Percentiles rank a stretch among this genome's conserved stretches.
phyloP scores from a whole-genome alignment of 495 filamentous ascomycete species.

The Penicillium pancosmium region DNA sequence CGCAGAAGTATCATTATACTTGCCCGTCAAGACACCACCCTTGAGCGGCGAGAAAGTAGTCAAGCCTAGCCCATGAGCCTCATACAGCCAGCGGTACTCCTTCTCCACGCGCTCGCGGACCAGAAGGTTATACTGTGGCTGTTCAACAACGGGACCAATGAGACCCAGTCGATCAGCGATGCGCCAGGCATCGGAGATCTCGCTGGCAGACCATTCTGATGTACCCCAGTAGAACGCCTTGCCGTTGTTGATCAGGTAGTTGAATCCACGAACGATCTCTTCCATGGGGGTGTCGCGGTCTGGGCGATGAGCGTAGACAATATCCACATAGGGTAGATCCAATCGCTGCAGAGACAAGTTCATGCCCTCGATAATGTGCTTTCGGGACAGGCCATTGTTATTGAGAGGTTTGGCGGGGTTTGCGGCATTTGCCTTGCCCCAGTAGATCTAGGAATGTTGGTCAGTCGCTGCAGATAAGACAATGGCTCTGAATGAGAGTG shows the following conservation, averaged over 20 bases:
- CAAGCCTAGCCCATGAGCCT: conserved; percentile 66
- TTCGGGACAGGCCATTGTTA: conserved; percentile 77
- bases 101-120: conserved; percentile 71
- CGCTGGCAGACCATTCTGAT: conserved; percentile 80
- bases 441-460: conserved; percentile 58
- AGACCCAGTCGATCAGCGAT: conserved; percentile 73
- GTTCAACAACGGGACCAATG: conserved; percentile 82
- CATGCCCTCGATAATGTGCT: conserved; percentile 78
- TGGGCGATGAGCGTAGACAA: conserved; percentile 84
- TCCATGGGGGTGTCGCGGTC: conserved; percentile 84
- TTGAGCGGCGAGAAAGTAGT: conserved; percentile 76
- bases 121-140: conserved; percentile 84
- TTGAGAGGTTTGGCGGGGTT: conserved; percentile 67
- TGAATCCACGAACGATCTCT: conserved; percentile 84
- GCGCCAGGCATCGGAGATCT: conserved; percentile 77
- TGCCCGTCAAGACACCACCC: conserved; percentile 75
- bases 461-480: neutral
- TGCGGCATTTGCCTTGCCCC: conserved; percentile 60
- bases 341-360: conserved; percentile 68
- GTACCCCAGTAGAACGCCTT: conserved; percentile 93
- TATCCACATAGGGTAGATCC: conserved; percentile 70
- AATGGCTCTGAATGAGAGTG: neutral
- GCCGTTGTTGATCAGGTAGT: conserved; percentile 73
- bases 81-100: conserved; percentile 70
- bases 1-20: conserved; percentile 67